Percentiles rank a stretch among this genome's conserved stretches.
Evolutionary conservation across 75 land plant genomes (phyloP).

Genomic region (Azolla pinnata): DNA sequence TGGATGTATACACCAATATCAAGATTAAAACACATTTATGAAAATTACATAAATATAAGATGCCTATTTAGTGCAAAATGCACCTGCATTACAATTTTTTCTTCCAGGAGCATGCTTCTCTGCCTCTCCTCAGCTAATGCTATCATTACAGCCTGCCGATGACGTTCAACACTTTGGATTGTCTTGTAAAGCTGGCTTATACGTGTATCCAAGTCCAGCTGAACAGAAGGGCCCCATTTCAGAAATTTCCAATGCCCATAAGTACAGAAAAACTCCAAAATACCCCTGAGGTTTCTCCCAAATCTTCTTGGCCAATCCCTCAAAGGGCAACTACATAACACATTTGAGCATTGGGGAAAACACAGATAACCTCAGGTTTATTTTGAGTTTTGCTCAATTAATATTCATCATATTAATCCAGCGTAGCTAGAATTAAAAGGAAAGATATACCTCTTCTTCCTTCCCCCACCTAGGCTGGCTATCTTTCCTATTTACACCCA

Average conservation of each 20-base stretch:
- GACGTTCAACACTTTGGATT: conserved; percentile 26
- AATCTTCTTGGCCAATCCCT: too few relatives aligned
- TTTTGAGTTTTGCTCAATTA: too few relatives aligned
- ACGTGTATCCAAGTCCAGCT: conserved; percentile 10
- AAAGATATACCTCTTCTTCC: background rate
- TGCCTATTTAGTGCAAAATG: background rate
- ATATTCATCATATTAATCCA: too few relatives aligned
- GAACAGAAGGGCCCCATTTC: background rate
- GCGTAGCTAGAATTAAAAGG: background rate
- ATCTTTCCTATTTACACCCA: too few relatives aligned
- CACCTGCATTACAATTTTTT: conserved; percentile 32
- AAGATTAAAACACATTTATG: background rate
- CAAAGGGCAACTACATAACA: too few relatives aligned
- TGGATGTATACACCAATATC: background rate
- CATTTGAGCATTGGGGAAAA: too few relatives aligned
- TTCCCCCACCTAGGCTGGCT: too few relatives aligned
- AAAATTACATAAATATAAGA: background rate
- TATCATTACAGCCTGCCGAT: conserved; percentile 28
- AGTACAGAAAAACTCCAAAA: too few relatives aligned
- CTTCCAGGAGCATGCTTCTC: conserved; percentile 29
- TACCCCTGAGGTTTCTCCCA: too few relatives aligned
- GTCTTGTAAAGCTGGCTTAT: conserved; percentile 22
- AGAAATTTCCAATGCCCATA: background rate
- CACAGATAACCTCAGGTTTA: too few relatives aligned
- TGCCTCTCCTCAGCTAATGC: conserved; percentile 32